Evolutionary conservation across 331 rosid genomes (phyloP).

Genomic region (Quercus phellos): DNA sequence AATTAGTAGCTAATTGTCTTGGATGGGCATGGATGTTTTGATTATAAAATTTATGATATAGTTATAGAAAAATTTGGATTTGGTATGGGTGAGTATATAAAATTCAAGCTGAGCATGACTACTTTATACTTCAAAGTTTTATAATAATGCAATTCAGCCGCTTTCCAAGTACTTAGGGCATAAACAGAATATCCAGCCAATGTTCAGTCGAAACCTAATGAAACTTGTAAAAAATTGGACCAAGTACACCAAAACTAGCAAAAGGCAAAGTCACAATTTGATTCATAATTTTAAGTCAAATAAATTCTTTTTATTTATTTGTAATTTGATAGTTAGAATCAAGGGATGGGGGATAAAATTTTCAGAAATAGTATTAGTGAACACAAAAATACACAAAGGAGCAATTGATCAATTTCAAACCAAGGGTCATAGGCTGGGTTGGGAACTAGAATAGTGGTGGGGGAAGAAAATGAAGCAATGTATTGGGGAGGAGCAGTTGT

Average conservation of each 20-base stretch:
- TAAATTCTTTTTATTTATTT: background rate
- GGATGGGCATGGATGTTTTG: background rate
- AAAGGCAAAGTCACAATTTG: background rate
- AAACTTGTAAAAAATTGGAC: background rate
- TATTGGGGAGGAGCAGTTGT: no score
- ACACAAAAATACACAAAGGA: no score
- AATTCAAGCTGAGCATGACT: background rate
- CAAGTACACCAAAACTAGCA: background rate
- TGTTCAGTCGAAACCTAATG: background rate
- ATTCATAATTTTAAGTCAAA: background rate
- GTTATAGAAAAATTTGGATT: background rate
- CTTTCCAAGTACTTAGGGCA: background rate
- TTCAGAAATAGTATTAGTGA: no score
- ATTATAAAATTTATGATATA: background rate
- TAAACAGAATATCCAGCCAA: background rate
- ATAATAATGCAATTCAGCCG: background rate
- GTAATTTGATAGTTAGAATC: no score
- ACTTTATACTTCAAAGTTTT: background rate
- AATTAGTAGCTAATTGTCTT: background rate
- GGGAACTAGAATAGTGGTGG: no score
- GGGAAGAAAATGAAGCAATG: no score
- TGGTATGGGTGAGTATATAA: background rate
- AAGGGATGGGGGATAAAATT: no score
- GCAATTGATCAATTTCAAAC: no score
- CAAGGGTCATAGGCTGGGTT: no score